These are phyloP conservation scores for Alternaria arborescens DNA, from an alignment of 2,329 filamentous ascomycete species.

Conservation along the genomic window DNA sequence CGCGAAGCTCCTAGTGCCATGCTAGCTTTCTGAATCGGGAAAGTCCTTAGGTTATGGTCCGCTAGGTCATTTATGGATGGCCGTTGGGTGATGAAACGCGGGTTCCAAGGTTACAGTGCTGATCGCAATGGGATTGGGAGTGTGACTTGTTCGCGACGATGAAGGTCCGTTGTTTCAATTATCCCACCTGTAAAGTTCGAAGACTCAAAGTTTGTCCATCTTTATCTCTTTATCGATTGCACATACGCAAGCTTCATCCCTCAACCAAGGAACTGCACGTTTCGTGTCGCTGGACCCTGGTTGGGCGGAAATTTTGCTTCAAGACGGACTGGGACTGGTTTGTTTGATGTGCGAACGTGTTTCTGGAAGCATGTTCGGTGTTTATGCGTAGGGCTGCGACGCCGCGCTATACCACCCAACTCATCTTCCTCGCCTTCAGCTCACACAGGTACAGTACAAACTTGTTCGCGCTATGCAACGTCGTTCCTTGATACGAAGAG, in stretches of 20 bases:
- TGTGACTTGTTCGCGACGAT: not conserved
- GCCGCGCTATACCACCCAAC: not conserved
- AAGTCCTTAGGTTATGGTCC: not conserved
- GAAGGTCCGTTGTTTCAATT: not conserved
- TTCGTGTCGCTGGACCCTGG: not conserved
- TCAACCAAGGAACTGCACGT: not conserved
- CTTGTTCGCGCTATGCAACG: not conserved
- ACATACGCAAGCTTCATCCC: not conserved
- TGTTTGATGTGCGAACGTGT: constrained; percentile 14
- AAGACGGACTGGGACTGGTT: not conserved
- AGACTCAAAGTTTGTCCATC: not conserved
- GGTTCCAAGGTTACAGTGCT: not conserved
- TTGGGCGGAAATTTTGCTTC: not conserved
- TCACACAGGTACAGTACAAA: not conserved
- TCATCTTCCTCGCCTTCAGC: not conserved
- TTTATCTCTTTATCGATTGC: not conserved
- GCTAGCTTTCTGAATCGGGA: constrained; percentile 9
- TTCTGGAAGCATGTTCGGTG: constrained; percentile 13
- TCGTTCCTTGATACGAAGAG: not conserved
- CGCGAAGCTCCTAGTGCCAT: constrained; percentile 16
- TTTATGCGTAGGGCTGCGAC: constrained; percentile 10
- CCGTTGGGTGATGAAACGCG: constrained; percentile 18
- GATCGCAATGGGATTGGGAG: not conserved
- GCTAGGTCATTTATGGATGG: constrained; percentile 5
- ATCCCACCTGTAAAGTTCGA: not conserved